A percentile compares a stretch with the other conserved stretches of the same genome.
These are phyloP conservation scores for Xylaria arbuscula DNA, from an alignment of 2,329 filamentous ascomycete genomes.

Conservation along the genomic window DNA sequence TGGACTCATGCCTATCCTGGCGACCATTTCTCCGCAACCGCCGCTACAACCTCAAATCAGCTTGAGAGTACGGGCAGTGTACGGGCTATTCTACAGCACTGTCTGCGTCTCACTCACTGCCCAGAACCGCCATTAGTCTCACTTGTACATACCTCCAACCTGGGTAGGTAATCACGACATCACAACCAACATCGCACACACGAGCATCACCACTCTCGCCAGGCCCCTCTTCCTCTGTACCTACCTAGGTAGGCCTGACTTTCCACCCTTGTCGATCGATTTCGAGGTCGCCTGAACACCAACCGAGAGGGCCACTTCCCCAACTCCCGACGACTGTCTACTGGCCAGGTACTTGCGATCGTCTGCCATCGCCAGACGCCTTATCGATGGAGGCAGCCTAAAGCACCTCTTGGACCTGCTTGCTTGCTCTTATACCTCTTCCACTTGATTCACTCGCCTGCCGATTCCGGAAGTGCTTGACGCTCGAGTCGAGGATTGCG, in stretches of 20 bases:
- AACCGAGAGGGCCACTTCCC: background rate
- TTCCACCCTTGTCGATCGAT: constrained; percentile 11
- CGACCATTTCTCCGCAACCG: constrained; percentile 31
- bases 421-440: constrained; percentile 7
- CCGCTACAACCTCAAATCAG: constrained; percentile 21
- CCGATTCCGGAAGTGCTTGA: constrained; percentile 2
- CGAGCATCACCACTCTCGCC: constrained; percentile 2
- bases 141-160: constrained; percentile 16
- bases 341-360: background rate
- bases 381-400: constrained; percentile 30
- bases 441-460: background rate
- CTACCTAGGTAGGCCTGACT: constrained; percentile 9
- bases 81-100: background rate
- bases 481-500: background rate
- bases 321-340: background rate
- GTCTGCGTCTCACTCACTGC: background rate
- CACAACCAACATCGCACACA: constrained; percentile 27
- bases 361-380: constrained; percentile 7
- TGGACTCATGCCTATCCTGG: constrained; percentile 21
- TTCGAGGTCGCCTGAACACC: background rate
- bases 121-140: background rate
- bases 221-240: background rate
- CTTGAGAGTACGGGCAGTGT: background rate
- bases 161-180: constrained; percentile 35
- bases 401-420: constrained; percentile 12